Evolutionary conservation across 176 grass and related monocot genomes (phyloP).

Genomic region (Zizania latifolia): DNA sequence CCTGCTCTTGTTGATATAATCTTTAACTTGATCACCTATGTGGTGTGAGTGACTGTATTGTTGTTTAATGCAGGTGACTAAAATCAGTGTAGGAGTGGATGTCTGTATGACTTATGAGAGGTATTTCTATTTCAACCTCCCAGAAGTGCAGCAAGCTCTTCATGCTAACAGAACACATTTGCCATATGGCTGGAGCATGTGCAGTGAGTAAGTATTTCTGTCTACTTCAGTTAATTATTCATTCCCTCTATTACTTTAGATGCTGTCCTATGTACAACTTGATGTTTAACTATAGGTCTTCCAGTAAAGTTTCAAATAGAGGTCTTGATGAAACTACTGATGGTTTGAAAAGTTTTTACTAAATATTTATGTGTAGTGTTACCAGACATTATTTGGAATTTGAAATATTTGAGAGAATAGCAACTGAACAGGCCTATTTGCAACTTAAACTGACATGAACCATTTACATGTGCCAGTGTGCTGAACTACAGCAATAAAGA

Average conservation of each 20-base stretch:
- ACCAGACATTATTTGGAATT: not conserved
- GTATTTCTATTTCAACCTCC: slow-evolving; percentile 85
- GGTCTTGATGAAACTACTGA: not conserved
- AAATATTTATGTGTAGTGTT: not conserved
- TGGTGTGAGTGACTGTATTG: not conserved
- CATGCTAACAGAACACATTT: slow-evolving; percentile 90
- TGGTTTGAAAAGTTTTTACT: not conserved
- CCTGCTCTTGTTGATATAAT: not conserved
- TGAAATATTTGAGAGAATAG: not conserved
- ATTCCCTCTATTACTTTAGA: not conserved
- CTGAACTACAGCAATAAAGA: slow-evolving; percentile 83
- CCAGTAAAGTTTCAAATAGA: not conserved
- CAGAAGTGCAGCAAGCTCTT: slow-evolving; percentile 84
- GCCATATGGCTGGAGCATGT: slow-evolving; percentile 87
- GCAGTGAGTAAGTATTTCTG: slow-evolving; percentile 69
- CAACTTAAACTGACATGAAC: slow-evolving; percentile 12
- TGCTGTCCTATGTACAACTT: not conserved
- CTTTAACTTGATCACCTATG: not conserved
- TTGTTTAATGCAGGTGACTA: slow-evolving; percentile 52
- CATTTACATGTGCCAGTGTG: slow-evolving; percentile 37
- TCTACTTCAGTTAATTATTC: not conserved
- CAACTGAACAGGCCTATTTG: not conserved
- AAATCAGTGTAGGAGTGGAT: slow-evolving; percentile 76
- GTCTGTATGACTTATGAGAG: slow-evolving; percentile 93
- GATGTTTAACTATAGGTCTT: not conserved